Evolutionary conservation across 768 basidiomycete genomes (phyloP).

Genomic region (Termitomyces titanicus): DNA sequence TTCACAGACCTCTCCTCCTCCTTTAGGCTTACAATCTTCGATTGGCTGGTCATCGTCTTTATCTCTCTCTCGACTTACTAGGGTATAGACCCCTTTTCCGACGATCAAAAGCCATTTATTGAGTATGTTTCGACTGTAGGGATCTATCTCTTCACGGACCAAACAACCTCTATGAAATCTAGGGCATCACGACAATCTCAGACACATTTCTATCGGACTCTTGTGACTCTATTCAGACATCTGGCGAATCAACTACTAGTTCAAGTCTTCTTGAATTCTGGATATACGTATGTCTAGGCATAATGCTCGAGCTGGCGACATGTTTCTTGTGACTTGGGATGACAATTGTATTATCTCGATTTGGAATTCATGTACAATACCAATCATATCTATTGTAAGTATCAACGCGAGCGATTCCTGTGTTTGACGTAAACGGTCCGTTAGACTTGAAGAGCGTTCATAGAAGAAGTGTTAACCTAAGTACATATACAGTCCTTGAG

Average conservation of each 20-base stretch:
- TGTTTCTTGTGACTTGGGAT: too few species aligned
- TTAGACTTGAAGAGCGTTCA: too few species aligned
- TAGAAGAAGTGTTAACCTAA: too few species aligned
- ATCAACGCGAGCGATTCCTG: too few species aligned
- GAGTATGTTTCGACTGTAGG: background rate
- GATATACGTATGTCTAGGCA: too few species aligned
- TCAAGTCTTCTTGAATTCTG: too few species aligned
- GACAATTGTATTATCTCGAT: too few species aligned
- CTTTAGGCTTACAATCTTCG: background rate
- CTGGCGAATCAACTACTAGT: background rate
- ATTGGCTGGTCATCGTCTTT: background rate
- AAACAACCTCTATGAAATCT: background rate
- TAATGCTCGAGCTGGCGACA: too few species aligned
- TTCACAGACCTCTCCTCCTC: background rate
- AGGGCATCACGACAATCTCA: background rate
- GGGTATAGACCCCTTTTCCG: background rate
- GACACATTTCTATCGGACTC: background rate
- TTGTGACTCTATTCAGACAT: background rate
- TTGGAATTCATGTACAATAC: too few species aligned
- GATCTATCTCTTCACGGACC: background rate
- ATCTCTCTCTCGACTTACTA: background rate
- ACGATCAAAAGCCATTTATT: background rate
- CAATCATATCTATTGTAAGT: too few species aligned
- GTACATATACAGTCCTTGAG: too few species aligned
- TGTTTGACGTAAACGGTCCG: too few species aligned